These are phyloP conservation scores for Pleurotus pulmonarius DNA, from an alignment of 768 basidiomycete genomes.

Conservation along the genomic window DNA sequence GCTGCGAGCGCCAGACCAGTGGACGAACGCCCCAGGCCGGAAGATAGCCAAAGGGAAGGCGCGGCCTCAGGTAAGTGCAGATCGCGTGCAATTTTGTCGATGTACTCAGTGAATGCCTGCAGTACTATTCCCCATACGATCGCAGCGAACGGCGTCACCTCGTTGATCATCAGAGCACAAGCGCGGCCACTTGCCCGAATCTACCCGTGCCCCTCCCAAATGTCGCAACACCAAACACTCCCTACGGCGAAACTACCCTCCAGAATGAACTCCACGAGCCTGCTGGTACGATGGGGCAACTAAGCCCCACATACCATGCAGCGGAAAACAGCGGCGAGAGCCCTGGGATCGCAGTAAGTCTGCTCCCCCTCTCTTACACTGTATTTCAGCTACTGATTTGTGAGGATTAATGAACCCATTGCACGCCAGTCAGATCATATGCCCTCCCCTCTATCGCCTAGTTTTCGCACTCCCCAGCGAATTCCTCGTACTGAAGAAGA, in stretches of 20 bases:
- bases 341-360: neutral
- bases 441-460: no score
- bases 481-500: neutral
- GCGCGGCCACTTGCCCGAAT: neutral
- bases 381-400: neutral
- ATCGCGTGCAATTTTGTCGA: neutral
- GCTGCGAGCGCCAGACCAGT: neutral
- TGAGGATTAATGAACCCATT: neutral
- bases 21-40: neutral
- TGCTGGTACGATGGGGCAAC: neutral
- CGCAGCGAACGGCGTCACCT: neutral
- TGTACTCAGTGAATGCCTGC: neutral
- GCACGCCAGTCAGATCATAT: no score
- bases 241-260: no score
- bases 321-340: neutral
- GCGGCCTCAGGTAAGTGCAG: neutral
- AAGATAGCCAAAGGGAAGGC: neutral
- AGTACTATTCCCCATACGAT: neutral
- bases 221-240: no score
- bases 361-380: neutral
- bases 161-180: neutral
- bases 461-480: neutral
- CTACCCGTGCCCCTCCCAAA: neutral
- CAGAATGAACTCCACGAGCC: no score
- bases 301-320: neutral